A percentile compares a stretch with the other conserved stretches of the same genome.
phyloP scores from a whole-genome alignment of 2,329 filamentous ascomycete species.

The Colletotrichum chlorophyti region DNA sequence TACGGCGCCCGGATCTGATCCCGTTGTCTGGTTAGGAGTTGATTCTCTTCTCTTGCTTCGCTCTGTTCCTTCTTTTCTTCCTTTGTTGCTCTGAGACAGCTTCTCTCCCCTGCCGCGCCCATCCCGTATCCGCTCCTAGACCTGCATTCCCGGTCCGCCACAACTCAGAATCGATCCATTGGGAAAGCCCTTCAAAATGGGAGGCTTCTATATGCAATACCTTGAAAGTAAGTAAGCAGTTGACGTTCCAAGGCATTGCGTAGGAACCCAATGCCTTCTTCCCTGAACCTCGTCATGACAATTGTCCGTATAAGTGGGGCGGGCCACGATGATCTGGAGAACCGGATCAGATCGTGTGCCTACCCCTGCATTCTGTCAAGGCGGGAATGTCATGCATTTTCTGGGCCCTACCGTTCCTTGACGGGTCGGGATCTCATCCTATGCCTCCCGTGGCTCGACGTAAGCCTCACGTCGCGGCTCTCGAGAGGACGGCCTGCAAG shows the following conservation, averaged over 20 bases:
- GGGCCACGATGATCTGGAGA: constrained; percentile 1
- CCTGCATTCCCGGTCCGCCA: constrained; percentile 8
- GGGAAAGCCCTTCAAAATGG: constrained; percentile 53
- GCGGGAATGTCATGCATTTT: constrained; percentile 32
- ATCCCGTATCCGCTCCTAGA: neutral
- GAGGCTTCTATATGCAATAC: constrained; percentile 75
- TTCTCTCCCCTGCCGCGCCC: constrained; percentile 9
- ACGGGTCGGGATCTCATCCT: constrained; percentile 4
- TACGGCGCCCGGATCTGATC: constrained; percentile 41
- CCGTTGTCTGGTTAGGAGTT: constrained; percentile 38
- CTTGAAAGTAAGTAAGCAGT: constrained; percentile 71
- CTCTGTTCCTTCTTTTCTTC: constrained; percentile 16
- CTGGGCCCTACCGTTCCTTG: constrained; percentile 15
- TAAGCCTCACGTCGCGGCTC: constrained; percentile 18
- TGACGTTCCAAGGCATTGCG: constrained; percentile 20
- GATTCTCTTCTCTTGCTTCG: constrained; percentile 31
- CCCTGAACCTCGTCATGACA: constrained; percentile 23
- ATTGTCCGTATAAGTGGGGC: constrained; percentile 28
- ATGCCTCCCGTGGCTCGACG: constrained; percentile 4
- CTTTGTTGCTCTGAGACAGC: constrained; percentile 19
- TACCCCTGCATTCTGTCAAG: constrained; percentile 40
- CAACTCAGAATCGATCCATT: constrained; percentile 31
- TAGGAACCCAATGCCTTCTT: constrained; percentile 27
- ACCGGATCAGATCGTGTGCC: constrained; percentile 32
- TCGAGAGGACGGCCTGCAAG: constrained; percentile 4